Evolutionary conservation across 257 asterid genomes (phyloP).

Genomic region (Misopates orontium): DNA sequence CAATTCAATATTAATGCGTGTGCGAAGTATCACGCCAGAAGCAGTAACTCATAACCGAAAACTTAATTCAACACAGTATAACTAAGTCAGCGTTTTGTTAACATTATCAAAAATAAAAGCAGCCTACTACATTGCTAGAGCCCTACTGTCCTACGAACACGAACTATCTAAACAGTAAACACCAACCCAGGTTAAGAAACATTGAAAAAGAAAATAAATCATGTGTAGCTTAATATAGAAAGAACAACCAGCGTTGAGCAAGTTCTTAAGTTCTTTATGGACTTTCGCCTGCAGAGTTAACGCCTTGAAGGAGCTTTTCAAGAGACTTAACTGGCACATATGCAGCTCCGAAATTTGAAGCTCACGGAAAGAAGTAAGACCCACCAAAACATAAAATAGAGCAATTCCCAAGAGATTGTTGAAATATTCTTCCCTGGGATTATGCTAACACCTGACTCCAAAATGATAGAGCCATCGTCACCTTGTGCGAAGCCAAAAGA

Average conservation of each 20-base stretch:
- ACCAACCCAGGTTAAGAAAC: too few species aligned
- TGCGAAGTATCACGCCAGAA: neutral
- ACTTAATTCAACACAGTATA: neutral
- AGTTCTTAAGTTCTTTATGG: too few species aligned
- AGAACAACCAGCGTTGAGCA: too few species aligned
- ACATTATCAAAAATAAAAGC: neutral
- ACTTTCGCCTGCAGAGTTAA: too few species aligned
- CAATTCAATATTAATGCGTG: too few species aligned
- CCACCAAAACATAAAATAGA: slow-evolving; percentile 55
- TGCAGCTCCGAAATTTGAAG: slow-evolving; percentile 58
- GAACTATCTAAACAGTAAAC: too few species aligned
- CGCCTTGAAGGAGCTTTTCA: too few species aligned
- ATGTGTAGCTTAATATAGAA: too few species aligned
- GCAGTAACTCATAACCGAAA: neutral
- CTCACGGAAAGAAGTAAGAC: slow-evolving; percentile 60
- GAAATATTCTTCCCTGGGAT: slow-evolving; percentile 55
- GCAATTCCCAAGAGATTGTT: slow-evolving; percentile 44
- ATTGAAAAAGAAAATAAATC: too few species aligned
- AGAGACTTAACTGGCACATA: slow-evolving; percentile 42
- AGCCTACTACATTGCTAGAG: neutral
- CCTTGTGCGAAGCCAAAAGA: slow-evolving; percentile 66
- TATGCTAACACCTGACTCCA: slow-evolving; percentile 56
- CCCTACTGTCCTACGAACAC: too few species aligned
- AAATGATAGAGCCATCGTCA: slow-evolving; percentile 43
- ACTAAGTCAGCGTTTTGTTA: neutral